These are phyloP conservation scores for Stenocarpella maydis DNA, from an alignment of 2,329 filamentous ascomycete genomes.

Conservation along the genomic window DNA sequence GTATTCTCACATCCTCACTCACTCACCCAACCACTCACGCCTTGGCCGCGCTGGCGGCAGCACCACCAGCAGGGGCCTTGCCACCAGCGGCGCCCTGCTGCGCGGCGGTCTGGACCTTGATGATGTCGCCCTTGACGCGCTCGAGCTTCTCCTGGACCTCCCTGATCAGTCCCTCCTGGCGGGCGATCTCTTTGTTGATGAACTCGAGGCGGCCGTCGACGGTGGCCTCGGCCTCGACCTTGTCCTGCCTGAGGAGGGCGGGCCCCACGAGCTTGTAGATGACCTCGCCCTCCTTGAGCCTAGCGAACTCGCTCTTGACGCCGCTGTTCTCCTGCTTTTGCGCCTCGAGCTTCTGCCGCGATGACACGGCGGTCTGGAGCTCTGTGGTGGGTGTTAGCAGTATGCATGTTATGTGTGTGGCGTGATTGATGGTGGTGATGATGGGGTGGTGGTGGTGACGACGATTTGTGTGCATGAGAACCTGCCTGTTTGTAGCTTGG, in stretches of 20 bases:
- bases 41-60: slow-evolving; percentile 35
- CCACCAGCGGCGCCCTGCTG: slow-evolving; percentile 47
- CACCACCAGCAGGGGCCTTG: slow-evolving; percentile 40
- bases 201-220: slow-evolving; percentile 92
- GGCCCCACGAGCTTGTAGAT: slow-evolving; percentile 98
- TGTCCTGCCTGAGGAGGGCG: slow-evolving; percentile 93
- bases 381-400: slow-evolving; percentile 61
- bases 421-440: background rate
- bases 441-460: background rate
- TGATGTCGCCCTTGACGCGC: slow-evolving; percentile 67
- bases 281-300: slow-evolving; percentile 79
- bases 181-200: slow-evolving; percentile 86
- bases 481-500: slow-evolving; percentile 83
- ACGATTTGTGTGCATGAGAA: too few relatives aligned
- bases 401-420: too few relatives aligned
- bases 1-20: background rate
- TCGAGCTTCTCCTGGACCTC: slow-evolving; percentile 65
- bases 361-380: slow-evolving; percentile 76
- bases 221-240: slow-evolving; percentile 85
- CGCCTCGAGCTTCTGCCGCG: slow-evolving; percentile 90
- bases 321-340: slow-evolving; percentile 93
- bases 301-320: slow-evolving; percentile 89
- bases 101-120: slow-evolving; percentile 61
- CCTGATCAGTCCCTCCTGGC: slow-evolving; percentile 61
- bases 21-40: slow-evolving; percentile 41